phyloP scores from a whole-genome alignment of 805 yeast genomes.

The Priceomyces carsonii region DNA sequence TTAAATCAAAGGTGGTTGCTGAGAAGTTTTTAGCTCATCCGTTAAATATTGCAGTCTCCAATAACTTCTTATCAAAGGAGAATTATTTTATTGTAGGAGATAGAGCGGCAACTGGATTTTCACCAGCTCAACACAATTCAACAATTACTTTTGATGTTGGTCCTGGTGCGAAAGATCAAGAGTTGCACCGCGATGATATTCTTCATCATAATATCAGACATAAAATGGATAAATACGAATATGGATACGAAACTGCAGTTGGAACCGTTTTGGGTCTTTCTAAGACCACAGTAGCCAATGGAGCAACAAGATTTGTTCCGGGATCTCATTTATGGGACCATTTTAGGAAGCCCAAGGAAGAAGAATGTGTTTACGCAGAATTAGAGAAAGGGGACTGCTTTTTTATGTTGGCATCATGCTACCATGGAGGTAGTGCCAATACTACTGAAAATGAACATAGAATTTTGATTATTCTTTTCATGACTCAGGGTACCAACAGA shows the following conservation, averaged over 20 bases:
- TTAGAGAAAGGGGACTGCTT: slow-evolving; percentile 29
- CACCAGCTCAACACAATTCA: slow-evolving; percentile 21
- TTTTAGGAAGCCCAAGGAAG: slow-evolving; percentile 21
- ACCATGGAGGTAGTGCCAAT: slow-evolving; percentile 31
- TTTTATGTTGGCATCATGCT: slow-evolving; percentile 28
- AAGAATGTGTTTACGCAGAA: slow-evolving; percentile 23
- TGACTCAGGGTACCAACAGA: slow-evolving; percentile 24
- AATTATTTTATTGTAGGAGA: slow-evolving; percentile 21
- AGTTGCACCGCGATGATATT: slow-evolving; percentile 27
- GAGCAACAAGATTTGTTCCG: slow-evolving; percentile 30
- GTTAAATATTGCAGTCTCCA: slow-evolving; percentile 15
- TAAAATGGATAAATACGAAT: slow-evolving; percentile 13
- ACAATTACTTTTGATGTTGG: slow-evolving; percentile 24
- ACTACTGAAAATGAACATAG: slow-evolving; percentile 23
- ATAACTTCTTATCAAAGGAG: slow-evolving; percentile 16
- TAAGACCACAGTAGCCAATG: slow-evolving; percentile 25
- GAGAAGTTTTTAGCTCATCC: slow-evolving; percentile 15
- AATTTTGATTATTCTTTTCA: slow-evolving; percentile 23
- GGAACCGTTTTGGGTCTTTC: slow-evolving; percentile 25
- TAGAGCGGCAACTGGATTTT: slow-evolving; percentile 15
- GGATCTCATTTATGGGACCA: slow-evolving; percentile 31
- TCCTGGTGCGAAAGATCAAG: slow-evolving; percentile 26
- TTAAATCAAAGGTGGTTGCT: slow-evolving; percentile 1
- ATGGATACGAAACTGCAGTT: slow-evolving; percentile 17
- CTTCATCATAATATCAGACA: slow-evolving; percentile 23